Conservation (phyloP, 2,329 filamentous ascomycete genomes). For the Hypoxylon sp. region DNA sequence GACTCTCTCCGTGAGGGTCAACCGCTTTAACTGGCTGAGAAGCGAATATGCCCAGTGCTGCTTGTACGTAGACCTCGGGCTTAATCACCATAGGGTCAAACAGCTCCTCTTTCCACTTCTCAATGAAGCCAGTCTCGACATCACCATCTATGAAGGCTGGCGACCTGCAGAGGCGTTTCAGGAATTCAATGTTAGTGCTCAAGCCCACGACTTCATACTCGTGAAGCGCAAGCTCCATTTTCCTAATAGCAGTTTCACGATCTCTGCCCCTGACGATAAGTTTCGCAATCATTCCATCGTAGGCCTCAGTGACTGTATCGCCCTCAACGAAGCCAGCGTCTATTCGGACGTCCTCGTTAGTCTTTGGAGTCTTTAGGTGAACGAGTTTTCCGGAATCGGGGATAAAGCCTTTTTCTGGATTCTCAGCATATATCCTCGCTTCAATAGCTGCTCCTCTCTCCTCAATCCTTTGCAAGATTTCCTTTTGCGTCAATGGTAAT, state of each 20-base stretch:
- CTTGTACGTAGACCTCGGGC: slow-evolving; percentile 87
- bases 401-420: slow-evolving; percentile 90
- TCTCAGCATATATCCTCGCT: slow-evolving; percentile 96
- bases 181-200: slow-evolving; percentile 95
- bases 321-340: slow-evolving; percentile 94
- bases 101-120: slow-evolving; percentile 85
- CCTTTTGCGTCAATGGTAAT: slow-evolving; percentile 69
- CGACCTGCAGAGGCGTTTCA: slow-evolving; percentile 88
- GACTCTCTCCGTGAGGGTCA: slow-evolving; percentile 64
- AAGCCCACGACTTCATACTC: slow-evolving; percentile 94
- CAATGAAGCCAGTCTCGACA: slow-evolving; percentile 96
- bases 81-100: slow-evolving; percentile 75
- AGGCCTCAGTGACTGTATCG: slow-evolving; percentile 92
- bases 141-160: slow-evolving; percentile 87
- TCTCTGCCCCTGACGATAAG: slow-evolving; percentile 89
- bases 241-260: slow-evolving; percentile 85
- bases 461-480: slow-evolving; percentile 82
- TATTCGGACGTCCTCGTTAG: slow-evolving; percentile 83
- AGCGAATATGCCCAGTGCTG: slow-evolving; percentile 81
- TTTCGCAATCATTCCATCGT: slow-evolving; percentile 99
- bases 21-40: slow-evolving; percentile 52
- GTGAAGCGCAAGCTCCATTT: slow-evolving; percentile 83
- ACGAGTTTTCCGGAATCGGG: slow-evolving; percentile 92
- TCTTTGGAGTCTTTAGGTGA: slow-evolving; percentile 81
- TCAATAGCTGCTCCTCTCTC: slow-evolving; percentile 90